Conservation (phyloP, 2,329 filamentous ascomycete species). For the Verticillium klebahnii region DNA sequence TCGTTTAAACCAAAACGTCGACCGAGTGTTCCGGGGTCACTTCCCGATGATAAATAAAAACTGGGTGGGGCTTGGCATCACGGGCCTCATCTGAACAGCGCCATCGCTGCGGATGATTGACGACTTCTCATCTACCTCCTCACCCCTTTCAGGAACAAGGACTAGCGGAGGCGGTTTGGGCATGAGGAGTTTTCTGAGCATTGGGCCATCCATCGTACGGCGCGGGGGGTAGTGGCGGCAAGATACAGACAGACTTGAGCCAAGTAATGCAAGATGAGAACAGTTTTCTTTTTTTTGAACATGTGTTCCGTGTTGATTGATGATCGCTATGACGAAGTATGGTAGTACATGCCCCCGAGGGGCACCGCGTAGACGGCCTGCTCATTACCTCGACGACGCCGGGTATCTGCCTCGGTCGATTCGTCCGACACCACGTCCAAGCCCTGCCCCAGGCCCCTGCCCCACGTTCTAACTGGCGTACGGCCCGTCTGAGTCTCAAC, state of each 20-base stretch:
- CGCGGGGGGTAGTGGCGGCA: not conserved
- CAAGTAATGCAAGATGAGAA: not conserved
- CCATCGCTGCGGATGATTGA: not conserved
- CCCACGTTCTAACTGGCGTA: no score
- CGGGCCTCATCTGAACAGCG: not conserved
- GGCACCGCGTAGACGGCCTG: not conserved
- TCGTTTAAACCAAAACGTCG: constrained; percentile 8
- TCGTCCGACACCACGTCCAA: not conserved
- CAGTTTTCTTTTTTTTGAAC: not conserved
- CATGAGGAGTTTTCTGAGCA: not conserved
- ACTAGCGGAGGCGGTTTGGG: not conserved
- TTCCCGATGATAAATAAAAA: not conserved
- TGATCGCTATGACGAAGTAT: not conserved
- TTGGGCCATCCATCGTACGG: not conserved
- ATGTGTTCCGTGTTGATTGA: not conserved
- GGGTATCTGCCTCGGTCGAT: not conserved
- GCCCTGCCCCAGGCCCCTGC: no score
- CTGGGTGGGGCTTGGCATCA: not conserved
- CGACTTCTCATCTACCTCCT: not conserved
- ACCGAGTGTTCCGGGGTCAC: not conserved
- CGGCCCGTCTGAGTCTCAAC: constrained; percentile 24
- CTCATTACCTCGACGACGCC: not conserved
- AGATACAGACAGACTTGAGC: not conserved
- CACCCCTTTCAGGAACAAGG: not conserved
- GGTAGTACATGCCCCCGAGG: not conserved